Conservation (phyloP, 805 yeast genomes). For the Maudiozyma saulgeensis region DNA sequence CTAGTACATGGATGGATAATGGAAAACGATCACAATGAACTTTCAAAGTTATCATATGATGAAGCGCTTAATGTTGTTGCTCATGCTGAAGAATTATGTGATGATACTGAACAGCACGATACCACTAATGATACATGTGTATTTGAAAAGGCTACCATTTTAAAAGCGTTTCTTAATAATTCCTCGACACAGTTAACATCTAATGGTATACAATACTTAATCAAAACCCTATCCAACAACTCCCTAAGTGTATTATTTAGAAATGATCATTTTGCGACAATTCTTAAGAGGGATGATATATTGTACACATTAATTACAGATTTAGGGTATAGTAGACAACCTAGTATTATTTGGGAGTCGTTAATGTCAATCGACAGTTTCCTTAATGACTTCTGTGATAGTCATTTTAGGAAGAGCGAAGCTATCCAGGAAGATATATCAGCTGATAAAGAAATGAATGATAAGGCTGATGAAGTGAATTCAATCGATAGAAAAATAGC, state of each 20-base stretch:
- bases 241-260: slow-evolving; percentile 69
- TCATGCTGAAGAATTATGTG: slow-evolving; percentile 28
- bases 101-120: slow-evolving; percentile 7
- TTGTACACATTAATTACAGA: slow-evolving; percentile 70
- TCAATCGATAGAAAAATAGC: slow-evolving; percentile 34
- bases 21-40: slow-evolving; percentile 24
- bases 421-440: neutral
- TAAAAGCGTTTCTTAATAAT: slow-evolving; percentile 40
- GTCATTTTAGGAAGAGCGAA: slow-evolving; percentile 37
- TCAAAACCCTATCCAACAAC: slow-evolving; percentile 35
- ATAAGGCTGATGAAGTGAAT: slow-evolving; percentile 8
- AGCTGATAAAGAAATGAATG: neutral
- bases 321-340: slow-evolving; percentile 43
- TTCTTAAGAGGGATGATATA: slow-evolving; percentile 39
- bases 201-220: slow-evolving; percentile 45
- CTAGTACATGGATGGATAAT: slow-evolving; percentile 80
- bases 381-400: slow-evolving; percentile 56
- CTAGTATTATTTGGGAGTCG: slow-evolving; percentile 69
- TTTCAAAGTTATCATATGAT: slow-evolving; percentile 42
- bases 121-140: neutral
- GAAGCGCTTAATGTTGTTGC: slow-evolving; percentile 48
- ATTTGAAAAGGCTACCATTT: slow-evolving; percentile 20
- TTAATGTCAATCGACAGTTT: slow-evolving; percentile 55
- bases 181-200: slow-evolving; percentile 68
- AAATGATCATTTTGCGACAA: slow-evolving; percentile 80